phyloP scores from a whole-genome alignment of 2,329 filamentous ascomycete species.

The Zasmidium cellare region DNA sequence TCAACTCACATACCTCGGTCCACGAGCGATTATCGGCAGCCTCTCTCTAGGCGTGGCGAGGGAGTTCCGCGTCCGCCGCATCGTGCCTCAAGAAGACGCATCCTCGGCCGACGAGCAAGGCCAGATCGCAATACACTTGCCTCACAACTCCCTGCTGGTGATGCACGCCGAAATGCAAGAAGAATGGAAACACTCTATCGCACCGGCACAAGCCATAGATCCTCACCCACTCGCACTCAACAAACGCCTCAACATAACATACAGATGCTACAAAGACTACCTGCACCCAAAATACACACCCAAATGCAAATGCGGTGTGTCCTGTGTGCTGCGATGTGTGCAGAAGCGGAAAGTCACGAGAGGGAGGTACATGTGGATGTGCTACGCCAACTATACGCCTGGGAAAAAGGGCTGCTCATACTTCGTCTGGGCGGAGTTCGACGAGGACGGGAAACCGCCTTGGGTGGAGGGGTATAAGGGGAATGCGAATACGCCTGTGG shows the following conservation, averaged over 20 bases:
- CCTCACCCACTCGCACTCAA: conserved; percentile 81
- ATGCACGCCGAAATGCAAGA: conserved; percentile 99
- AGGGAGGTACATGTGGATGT: conserved; percentile 93
- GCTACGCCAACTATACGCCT: conserved; percentile 71
- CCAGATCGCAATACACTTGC: conserved; percentile 88
- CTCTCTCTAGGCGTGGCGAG: conserved; percentile 88
- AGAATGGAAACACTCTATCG: conserved; percentile 89
- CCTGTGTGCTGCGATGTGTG: conserved; percentile 71
- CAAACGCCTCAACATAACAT: conserved; percentile 89
- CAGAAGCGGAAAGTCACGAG: conserved; percentile 74
- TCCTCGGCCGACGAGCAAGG: conserved; percentile 65
- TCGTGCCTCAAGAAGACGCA: conserved; percentile 58
- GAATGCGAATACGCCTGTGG: conserved; percentile 34
- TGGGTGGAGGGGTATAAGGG: conserved; percentile 49
- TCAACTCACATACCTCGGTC: conserved; percentile 89
- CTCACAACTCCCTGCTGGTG: conserved; percentile 87
- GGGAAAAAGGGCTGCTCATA: conserved; percentile 67
- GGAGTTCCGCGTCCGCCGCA: conserved; percentile 82
- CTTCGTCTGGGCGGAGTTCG: conserved; percentile 84
- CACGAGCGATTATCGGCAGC: conserved; percentile 83
- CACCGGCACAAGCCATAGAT: conserved; percentile 72
- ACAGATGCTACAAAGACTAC: conserved; percentile 76
- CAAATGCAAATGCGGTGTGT: conserved; percentile 71
- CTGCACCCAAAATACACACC: conserved; percentile 79
- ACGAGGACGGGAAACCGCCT: conserved; percentile 78